A percentile compares a stretch with the other conserved stretches of the same genome.
Conservation (phyloP, 1,139 yeast genomes). For the Hemisphaericaspora xylanilytica region DNA sequence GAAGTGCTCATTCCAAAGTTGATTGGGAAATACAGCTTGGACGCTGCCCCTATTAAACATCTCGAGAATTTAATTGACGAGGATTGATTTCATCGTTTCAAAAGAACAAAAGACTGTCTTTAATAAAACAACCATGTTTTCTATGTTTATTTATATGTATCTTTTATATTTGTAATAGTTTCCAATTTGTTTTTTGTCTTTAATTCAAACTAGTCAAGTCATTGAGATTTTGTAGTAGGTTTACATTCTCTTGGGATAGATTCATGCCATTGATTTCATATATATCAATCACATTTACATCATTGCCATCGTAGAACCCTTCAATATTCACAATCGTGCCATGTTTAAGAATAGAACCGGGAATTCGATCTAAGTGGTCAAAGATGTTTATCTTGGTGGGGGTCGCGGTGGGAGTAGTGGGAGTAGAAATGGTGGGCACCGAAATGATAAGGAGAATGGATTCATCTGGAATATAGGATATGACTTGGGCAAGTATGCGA, state of each 20-base stretch:
- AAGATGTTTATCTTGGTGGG: constrained; percentile 10
- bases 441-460: constrained; percentile 13
- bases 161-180: too few relatives aligned
- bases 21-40: constrained; percentile 32
- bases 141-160: too few relatives aligned
- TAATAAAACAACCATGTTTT: too few relatives aligned
- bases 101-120: too few relatives aligned
- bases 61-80: constrained; percentile 5
- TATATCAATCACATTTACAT: constrained; percentile 8
- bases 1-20: constrained; percentile 70
- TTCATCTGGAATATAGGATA: constrained; percentile 15
- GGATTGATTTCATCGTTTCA: too few relatives aligned
- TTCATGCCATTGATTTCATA: constrained; percentile 11
- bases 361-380: constrained; percentile 11
- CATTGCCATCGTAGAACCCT: constrained; percentile 20
- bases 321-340: constrained; percentile 20
- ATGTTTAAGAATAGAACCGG: constrained; percentile 7
- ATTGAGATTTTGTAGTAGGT: constrained; percentile 3
- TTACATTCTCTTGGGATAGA: constrained; percentile 8
- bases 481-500: constrained; percentile 32
- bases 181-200: background rate
- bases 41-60: constrained; percentile 37
- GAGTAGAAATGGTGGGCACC: constrained; percentile 12
- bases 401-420: background rate
- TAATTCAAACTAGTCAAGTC: constrained; percentile 2